These are phyloP conservation scores for Saksenaea vasiformis DNA, from an alignment of 371 early-diverging fungal species.

Conservation along the genomic window DNA sequence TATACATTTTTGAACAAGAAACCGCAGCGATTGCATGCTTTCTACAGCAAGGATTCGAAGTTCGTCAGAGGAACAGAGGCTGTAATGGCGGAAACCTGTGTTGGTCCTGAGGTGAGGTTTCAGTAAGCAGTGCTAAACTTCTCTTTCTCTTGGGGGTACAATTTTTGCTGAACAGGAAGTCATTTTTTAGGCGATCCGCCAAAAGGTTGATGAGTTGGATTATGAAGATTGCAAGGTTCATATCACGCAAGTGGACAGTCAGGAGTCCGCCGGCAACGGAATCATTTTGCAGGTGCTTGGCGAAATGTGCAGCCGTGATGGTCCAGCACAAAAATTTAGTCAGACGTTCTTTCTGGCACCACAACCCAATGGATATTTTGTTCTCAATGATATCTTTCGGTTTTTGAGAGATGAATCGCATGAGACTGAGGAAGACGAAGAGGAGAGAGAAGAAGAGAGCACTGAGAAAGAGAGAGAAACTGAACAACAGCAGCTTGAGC, in stretches of 20 bases:
- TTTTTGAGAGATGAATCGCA: constrained; percentile 77
- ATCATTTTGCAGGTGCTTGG: constrained; percentile 93
- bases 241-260: constrained; percentile 89
- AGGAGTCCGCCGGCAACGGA: constrained; percentile 74
- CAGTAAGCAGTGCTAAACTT: background rate
- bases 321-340: constrained; percentile 81
- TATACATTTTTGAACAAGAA: constrained; percentile 92
- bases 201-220: constrained; percentile 71
- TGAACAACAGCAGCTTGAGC: background rate
- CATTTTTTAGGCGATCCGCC: constrained; percentile 70
- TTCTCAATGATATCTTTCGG: constrained; percentile 94
- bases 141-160: background rate
- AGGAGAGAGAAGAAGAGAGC: constrained; percentile 16
- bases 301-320: constrained; percentile 85
- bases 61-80: constrained; percentile 89
- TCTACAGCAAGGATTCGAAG: constrained; percentile 83
- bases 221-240: constrained; percentile 84
- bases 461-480: constrained; percentile 9
- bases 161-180: background rate
- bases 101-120: constrained; percentile 37
- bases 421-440: constrained; percentile 25
- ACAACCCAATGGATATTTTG: constrained; percentile 90
- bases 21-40: constrained; percentile 81
- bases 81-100: constrained; percentile 38
- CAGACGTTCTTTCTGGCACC: constrained; percentile 94